Percentiles rank a stretch among this genome's conserved stretches.
Evolutionary conservation across 2,329 filamentous ascomycete genomes (phyloP).

Genomic region (Neopestalotiopsis clavispora): DNA sequence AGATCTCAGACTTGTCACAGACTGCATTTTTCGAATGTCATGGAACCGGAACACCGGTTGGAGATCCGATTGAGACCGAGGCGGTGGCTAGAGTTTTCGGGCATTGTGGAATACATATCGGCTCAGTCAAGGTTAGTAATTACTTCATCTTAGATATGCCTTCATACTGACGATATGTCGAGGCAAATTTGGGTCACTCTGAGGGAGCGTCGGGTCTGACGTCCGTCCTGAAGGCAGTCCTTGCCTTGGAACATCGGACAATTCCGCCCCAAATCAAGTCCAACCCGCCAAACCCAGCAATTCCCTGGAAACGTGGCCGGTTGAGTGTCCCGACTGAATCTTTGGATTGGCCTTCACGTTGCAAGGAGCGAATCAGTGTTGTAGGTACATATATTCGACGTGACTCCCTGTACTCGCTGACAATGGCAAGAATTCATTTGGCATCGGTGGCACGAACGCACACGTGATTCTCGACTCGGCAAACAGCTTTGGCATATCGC

Average conservation of each 20-base stretch:
- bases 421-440: conserved; percentile 29
- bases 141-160: no score
- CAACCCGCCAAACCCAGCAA: conserved; percentile 30
- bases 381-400: no score
- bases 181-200: conserved; percentile 32
- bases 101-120: conserved; percentile 22
- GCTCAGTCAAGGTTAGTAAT: conserved; percentile 25
- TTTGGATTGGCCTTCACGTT: conserved; percentile 24
- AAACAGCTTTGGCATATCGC: neutral
- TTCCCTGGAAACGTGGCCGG: conserved; percentile 25
- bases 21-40: conserved; percentile 34
- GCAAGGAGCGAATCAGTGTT: conserved; percentile 27
- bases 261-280: conserved; percentile 39
- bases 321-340: conserved; percentile 16
- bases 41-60: conserved; percentile 29
- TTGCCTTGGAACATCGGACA: conserved; percentile 23
- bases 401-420: no score
- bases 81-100: conserved; percentile 27
- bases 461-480: conserved; percentile 29
- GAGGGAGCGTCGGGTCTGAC: conserved; percentile 33
- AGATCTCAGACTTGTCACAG: conserved; percentile 30
- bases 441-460: conserved; percentile 32
- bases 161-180: no score
- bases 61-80: conserved; percentile 30
- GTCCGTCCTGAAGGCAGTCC: conserved; percentile 28